These are phyloP conservation scores for Rhizophora apiculata DNA, from an alignment of 345 rosid genomes.

Conservation along the genomic window DNA sequence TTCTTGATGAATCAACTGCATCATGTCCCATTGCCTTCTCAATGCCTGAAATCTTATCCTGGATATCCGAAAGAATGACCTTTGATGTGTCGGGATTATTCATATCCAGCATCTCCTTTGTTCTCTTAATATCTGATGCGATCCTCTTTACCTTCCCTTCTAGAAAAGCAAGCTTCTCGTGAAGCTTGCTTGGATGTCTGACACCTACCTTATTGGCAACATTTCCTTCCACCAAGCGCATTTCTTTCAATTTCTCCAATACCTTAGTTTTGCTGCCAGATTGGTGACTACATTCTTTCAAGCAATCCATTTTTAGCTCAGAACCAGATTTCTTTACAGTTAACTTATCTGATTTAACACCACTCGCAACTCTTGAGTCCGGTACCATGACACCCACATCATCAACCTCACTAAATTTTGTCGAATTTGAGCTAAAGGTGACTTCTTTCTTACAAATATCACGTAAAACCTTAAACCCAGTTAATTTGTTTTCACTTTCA, in stretches of 20 bases:
- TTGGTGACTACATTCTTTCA: conserved; percentile 24
- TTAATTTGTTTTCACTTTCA: conserved; percentile 17
- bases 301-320: conserved; percentile 24
- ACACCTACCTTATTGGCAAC: conserved; percentile 13
- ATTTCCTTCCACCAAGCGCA: conserved; percentile 30
- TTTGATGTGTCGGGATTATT: conserved; percentile 79
- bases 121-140: conserved; percentile 84
- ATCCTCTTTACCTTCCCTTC: conserved; percentile 96
- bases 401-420: conserved; percentile 23
- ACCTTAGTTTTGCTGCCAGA: conserved; percentile 31
- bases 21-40: conserved; percentile 69
- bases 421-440: conserved; percentile 21
- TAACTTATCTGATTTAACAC: conserved; percentile 22
- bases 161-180: conserved; percentile 91
- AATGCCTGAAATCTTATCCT: conserved; percentile 85
- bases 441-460: conserved; percentile 16
- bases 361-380: conserved; percentile 18
- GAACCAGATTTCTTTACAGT: conserved; percentile 22
- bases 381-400: conserved; percentile 17
- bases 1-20: conserved; percentile 36
- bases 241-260: conserved; percentile 41
- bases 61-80: conserved; percentile 65
- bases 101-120: conserved; percentile 88
- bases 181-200: conserved; percentile 68
- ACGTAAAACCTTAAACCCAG: conserved; percentile 19